A percentile compares a stretch with the other conserved stretches of the same genome.
Conservation (phyloP, 1,284 basidiomycete genomes). For the Pseudozyma tsukubaensis region DNA sequence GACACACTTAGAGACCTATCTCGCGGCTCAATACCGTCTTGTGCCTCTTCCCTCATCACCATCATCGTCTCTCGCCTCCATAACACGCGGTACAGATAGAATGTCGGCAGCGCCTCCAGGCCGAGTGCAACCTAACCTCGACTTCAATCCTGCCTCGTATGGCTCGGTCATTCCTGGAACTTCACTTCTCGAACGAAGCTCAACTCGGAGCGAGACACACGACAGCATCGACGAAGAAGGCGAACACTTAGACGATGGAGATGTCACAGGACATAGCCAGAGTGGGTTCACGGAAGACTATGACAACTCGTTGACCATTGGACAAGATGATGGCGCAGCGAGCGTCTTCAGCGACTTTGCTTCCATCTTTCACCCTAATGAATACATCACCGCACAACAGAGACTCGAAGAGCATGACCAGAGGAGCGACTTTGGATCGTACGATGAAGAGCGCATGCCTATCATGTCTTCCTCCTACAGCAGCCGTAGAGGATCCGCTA, state of each 20-base stretch:
- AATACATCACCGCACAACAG: conserved; percentile 40
- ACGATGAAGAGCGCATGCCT: conserved; percentile 33
- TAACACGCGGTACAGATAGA: not conserved
- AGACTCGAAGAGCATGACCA: conserved; percentile 26
- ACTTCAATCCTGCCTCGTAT: conserved; percentile 41
- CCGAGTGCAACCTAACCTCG: conserved; percentile 25
- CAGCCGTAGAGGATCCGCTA: conserved; percentile 18
- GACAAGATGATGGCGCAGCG: conserved; percentile 16
- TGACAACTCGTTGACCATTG: conserved; percentile 10
- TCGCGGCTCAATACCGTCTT: not conserved
- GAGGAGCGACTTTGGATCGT: conserved; percentile 28
- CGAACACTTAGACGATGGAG: not conserved
- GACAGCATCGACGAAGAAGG: conserved; percentile 24
- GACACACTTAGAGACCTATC: not conserved
- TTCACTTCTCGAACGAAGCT: conserved; percentile 24
- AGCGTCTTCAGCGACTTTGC: conserved; percentile 47
- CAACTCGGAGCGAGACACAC: conserved; percentile 23
- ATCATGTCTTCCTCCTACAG: conserved; percentile 20
- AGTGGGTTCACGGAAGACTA: conserved; percentile 19
- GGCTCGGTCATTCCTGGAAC: conserved; percentile 28
- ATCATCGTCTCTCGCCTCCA: not conserved
- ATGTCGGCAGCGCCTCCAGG: conserved; percentile 45
- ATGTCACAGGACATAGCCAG: conserved; percentile 9
- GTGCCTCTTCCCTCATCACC: not conserved
- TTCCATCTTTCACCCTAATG: conserved; percentile 49